Conservation (phyloP, 768 basidiomycete species). For the Suillus cothurnatus region DNA sequence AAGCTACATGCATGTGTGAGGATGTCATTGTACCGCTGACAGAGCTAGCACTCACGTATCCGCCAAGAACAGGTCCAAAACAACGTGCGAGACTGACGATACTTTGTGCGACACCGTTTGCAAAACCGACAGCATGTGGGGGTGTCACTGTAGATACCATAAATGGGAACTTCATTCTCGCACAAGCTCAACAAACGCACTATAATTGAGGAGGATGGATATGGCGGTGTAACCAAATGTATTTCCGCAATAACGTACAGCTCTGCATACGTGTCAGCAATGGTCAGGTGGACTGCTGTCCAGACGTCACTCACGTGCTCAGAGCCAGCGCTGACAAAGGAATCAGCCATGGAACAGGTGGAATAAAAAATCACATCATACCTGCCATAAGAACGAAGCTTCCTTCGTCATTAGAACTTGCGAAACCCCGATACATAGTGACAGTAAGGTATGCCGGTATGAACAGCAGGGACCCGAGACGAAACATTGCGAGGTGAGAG, state of each 20-base stretch:
- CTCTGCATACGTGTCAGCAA: slow-evolving; percentile 45
- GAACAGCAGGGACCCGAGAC: slow-evolving; percentile 81
- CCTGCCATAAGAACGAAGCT: slow-evolving; percentile 83
- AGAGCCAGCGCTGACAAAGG: slow-evolving; percentile 57
- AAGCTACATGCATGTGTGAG: slow-evolving; percentile 44
- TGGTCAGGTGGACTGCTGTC: background rate
- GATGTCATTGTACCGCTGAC: slow-evolving; percentile 5
- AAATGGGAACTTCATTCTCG: slow-evolving; percentile 1
- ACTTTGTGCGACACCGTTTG: slow-evolving; percentile 96
- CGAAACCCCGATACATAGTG: slow-evolving; percentile 70
- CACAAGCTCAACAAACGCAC: slow-evolving; percentile 40
- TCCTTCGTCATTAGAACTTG: slow-evolving; percentile 67
- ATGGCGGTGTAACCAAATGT: slow-evolving; percentile 92
- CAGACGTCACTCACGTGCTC: slow-evolving; percentile 67
- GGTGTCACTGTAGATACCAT: slow-evolving; percentile 71
- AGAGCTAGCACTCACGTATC: slow-evolving; percentile 53
- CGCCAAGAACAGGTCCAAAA: slow-evolving; percentile 83
- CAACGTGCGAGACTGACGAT: slow-evolving; percentile 93
- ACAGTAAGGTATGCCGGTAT: slow-evolving; percentile 89
- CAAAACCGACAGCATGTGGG: slow-evolving; percentile 82
- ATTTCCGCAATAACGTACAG: slow-evolving; percentile 82
- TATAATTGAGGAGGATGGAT: slow-evolving; percentile 85
- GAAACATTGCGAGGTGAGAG: slow-evolving; percentile 88
- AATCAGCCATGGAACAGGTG: slow-evolving; percentile 8
- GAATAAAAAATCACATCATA: slow-evolving; percentile 36